Evolutionary conservation across 139 green algal genomes (phyloP).

Genomic region (Zygnema cylindricum): DNA sequence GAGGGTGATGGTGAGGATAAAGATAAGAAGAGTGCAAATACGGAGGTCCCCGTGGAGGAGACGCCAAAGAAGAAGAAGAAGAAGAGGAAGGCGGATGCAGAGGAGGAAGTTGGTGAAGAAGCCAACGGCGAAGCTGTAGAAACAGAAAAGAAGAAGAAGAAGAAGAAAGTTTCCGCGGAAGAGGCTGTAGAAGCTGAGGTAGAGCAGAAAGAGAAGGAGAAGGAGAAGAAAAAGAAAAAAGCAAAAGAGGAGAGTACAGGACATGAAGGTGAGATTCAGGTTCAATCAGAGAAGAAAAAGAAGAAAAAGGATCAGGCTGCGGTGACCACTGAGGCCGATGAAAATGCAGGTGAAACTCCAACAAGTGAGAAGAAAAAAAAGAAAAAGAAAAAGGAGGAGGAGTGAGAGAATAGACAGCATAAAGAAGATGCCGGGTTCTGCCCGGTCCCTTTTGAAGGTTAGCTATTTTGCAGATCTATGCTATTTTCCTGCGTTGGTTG

Average conservation of each 20-base stretch:
- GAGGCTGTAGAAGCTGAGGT: background rate
- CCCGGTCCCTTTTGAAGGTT: too few relatives aligned
- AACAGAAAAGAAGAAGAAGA: slow-evolving; percentile 59
- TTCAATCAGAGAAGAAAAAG: slow-evolving; percentile 4
- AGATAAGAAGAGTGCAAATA: slow-evolving; percentile 30
- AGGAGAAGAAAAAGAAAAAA: background rate
- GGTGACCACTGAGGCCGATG: background rate
- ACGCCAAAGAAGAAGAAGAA: slow-evolving; percentile 53
- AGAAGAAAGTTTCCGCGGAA: slow-evolving; percentile 48
- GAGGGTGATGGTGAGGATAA: slow-evolving; percentile 36
- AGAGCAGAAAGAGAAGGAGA: background rate
- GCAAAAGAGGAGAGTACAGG: background rate
- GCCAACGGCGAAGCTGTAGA: slow-evolving; percentile 24
- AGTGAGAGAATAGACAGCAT: background rate
- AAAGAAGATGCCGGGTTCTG: too few relatives aligned
- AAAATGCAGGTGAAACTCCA: background rate
- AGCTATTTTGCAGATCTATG: too few relatives aligned
- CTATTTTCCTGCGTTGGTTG: too few relatives aligned
- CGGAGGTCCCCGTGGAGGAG: slow-evolving; percentile 49
- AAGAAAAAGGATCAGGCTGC: slow-evolving; percentile 10
- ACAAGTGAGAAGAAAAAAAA: background rate
- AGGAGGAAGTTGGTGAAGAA: slow-evolving; percentile 31
- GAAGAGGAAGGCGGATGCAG: slow-evolving; percentile 29
- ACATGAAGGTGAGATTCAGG: background rate
- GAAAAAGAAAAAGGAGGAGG: background rate